A percentile compares a stretch with the other conserved stretches of the same genome.
These are phyloP conservation scores for Fusarium sp. DNA, from an alignment of 2,329 filamentous ascomycete species.

Conservation along the genomic window DNA sequence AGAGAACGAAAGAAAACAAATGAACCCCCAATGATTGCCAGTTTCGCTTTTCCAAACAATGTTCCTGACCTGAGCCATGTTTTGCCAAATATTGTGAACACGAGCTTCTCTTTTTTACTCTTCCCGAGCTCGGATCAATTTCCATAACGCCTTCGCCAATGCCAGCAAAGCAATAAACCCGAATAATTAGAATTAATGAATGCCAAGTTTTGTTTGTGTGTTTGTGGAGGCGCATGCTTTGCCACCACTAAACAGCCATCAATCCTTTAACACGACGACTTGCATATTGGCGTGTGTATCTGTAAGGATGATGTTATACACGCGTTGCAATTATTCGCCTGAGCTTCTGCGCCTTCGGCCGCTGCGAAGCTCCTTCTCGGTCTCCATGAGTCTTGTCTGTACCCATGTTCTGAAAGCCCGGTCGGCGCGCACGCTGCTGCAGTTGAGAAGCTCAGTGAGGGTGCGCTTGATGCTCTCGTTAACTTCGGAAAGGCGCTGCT, in stretches of 20 bases:
- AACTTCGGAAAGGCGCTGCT: conserved; percentile 65
- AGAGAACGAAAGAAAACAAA: neutral
- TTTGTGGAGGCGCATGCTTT: conserved; percentile 13
- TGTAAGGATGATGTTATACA: conserved; percentile 7
- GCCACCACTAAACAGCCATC: conserved; percentile 14
- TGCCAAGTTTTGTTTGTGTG: conserved; percentile 17
- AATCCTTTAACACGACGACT: conserved; percentile 1
- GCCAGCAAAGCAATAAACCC: conserved; percentile 18
- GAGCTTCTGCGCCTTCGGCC: conserved; percentile 62
- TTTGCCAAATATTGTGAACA: conserved; percentile 9
- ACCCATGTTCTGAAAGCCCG: conserved; percentile 67
- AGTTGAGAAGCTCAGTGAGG: conserved; percentile 71
- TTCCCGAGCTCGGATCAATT: conserved; percentile 7
- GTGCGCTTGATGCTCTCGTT: conserved; percentile 71
- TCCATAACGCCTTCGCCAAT: conserved; percentile 38
- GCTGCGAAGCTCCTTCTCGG: conserved; percentile 67
- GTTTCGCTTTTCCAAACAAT: conserved; percentile 21
- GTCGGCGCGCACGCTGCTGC: conserved; percentile 64
- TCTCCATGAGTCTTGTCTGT: conserved; percentile 69
- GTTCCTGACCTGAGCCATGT: conserved; percentile 1
- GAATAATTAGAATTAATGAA: conserved; percentile 38
- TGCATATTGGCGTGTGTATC: conserved; percentile 1
- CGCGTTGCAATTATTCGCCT: conserved; percentile 38
- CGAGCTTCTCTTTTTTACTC: conserved; percentile 18
- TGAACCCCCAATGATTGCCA: neutral